Base-by-base conservation (phyloP, 2,329 filamentous ascomycete genomes). In the Alternaria triticina region DNA sequence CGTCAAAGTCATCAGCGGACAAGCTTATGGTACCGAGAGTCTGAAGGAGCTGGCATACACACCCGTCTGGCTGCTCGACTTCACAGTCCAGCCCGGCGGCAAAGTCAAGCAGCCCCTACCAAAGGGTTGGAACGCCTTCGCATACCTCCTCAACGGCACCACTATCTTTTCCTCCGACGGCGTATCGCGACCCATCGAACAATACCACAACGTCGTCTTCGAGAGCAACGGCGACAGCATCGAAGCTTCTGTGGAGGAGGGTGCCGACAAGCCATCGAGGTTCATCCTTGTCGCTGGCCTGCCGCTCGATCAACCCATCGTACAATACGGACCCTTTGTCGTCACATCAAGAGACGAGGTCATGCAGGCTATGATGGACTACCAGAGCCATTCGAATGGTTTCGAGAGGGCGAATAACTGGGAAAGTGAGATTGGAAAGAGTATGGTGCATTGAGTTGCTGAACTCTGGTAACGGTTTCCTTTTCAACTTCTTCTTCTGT, bases 41-140 rank as follows among this genome's bases (percentile, higher is more conserved):
- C 88, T 97, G 57, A 89, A 95, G 77, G 94, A 98, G 75, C 84
- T 98, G 47, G 94, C 95, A 13, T 97, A 98, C 81, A 98, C 95
- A 2, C 96, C 96, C 0, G 94, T 98, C n/a, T 98, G 95, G 95
- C 86, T 97, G 66, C 85, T 98, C 47, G 95, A 98, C 77, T 84
- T 97, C 55, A 89, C 87, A 20, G 87, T 98, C 57, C 83, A 88
- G 73, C 94, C 94, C 0, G 95, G 95, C 57, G 94, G 92, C 50
- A 88, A 85, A 62, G 84, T 98, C 69, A 85, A 84, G 22, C 95
- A 98, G 82, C 80, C 87, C 6, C 77, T 98, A 3, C 95, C 95
- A 0, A 82, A 85, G 65, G 90, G 89, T 27, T 98, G 94, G 93
- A 97, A 96, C 79, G 89, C 92, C 2, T 98, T 98, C 75, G 90